Evolutionary conservation across 2,329 filamentous ascomycete genomes (phyloP), one percentile per base, ranked within the genome.

Genomic region (Trichoderma semiorbis): DNA sequence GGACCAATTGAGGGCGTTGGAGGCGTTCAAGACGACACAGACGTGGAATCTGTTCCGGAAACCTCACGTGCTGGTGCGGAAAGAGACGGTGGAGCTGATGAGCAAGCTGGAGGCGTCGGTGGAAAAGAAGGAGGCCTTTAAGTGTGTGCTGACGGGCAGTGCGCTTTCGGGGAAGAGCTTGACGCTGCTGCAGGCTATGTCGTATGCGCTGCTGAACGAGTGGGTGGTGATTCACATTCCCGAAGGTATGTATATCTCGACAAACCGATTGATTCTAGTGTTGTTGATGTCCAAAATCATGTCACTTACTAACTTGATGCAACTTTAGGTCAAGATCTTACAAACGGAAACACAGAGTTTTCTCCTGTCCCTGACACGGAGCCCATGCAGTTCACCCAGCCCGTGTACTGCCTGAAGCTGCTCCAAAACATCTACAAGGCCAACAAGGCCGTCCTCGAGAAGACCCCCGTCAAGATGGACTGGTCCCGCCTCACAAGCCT

Each of bases 151-250:
- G 64, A 90, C 88, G 58, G 96, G 96, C 3, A 88, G 89, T 69
- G 90, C 88, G 79, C 87, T 91, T 55, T 89, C 91, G 16, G 96
- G 96, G 43, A 99, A 98, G 88, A 97, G 93, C 80, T 89, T 96
- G 76, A 83, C 97, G 77, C 81, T 97, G 77, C 85, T 97, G 60
- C 95, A 98, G 83, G 92, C 92, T 50, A 89, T 97, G 87, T 85
- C 92, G 21, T 91, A 95, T 81, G 95, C 90, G 1, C 90, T 95
- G 75, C 80, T 95, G 78, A 93, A 94, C 80, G 88, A 92, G 32
- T 98, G 95, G 94, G 86, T 97, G 58, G 94, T 98, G 61, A 87
- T 99, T 72, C 92, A 93, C 78, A 87, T 98, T 66, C 95, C 96
- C 47, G 94, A 99, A 84, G 92, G 95, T 97, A 85, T 77, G 86